A percentile compares a stretch with the other conserved stretches of the same genome.
These are phyloP conservation scores for Pulveroboletus sp. DNA, from an alignment of 768 basidiomycete genomes.

Conservation along the genomic window DNA sequence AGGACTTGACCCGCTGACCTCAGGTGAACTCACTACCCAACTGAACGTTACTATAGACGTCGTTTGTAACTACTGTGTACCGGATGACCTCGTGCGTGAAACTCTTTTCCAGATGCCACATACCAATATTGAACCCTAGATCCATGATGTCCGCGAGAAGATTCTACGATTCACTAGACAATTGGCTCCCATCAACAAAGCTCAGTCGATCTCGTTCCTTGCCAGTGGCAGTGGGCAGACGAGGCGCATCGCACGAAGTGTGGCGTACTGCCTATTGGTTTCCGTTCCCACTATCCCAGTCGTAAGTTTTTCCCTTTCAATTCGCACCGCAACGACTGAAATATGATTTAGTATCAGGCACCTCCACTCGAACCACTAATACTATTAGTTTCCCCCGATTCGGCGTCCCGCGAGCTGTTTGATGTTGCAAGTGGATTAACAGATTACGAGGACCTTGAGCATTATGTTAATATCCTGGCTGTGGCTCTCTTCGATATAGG, in stretches of 20 bases:
- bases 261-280: slow-evolving; percentile 44
- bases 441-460: slow-evolving; percentile 60
- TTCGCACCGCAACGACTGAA: neutral
- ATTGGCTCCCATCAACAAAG: slow-evolving; percentile 49
- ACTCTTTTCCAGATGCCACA: neutral
- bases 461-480: slow-evolving; percentile 55
- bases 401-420: slow-evolving; percentile 45
- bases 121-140: slow-evolving; percentile 34
- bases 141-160: slow-evolving; percentile 43
- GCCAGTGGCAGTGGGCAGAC: slow-evolving; percentile 48
- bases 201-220: slow-evolving; percentile 48
- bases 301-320: slow-evolving; percentile 14
- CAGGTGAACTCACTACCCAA: slow-evolving; percentile 43
- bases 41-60: slow-evolving; percentile 46
- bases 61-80: slow-evolving; percentile 37
- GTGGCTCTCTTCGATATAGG: slow-evolving; percentile 57
- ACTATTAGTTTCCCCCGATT: slow-evolving; percentile 45
- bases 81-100: slow-evolving; percentile 32
- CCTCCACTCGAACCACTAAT: slow-evolving; percentile 54
- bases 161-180: slow-evolving; percentile 39
- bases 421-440: slow-evolving; percentile 50
- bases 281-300: neutral
- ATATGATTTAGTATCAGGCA: slow-evolving; percentile 37
- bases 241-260: slow-evolving; percentile 53
- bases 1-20: slow-evolving; percentile 52